phyloP scores from a whole-genome alignment of 768 basidiomycete genomes.

The Daedaleopsis sinensis region DNA sequence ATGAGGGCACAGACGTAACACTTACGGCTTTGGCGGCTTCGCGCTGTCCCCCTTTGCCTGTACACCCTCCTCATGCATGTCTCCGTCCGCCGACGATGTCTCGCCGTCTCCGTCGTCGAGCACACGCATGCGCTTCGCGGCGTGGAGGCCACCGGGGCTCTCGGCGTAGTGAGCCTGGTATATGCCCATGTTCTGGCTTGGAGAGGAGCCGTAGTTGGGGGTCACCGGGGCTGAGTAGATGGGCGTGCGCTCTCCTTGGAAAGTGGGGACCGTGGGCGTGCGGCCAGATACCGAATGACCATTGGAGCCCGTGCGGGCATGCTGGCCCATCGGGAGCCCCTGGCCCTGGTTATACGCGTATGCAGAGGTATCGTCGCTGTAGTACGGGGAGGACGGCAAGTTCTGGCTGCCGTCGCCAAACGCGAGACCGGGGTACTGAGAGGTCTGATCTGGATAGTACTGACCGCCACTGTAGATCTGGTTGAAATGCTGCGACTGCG shows the following conservation, averaged over 20 bases:
- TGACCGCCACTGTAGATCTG: neutral
- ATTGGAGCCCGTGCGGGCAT: constrained; percentile 7
- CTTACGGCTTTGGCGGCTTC: constrained; percentile 24
- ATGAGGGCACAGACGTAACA: constrained; percentile 1
- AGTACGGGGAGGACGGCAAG: constrained; percentile 20
- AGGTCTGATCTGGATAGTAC: neutral
- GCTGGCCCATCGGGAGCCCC: constrained; percentile 5
- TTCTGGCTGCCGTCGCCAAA: constrained; percentile 5
- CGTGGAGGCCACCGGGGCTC: constrained; percentile 11
- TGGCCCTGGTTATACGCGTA: constrained; percentile 11
- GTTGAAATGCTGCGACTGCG: constrained; percentile 1
- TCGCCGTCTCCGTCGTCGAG: constrained; percentile 21
- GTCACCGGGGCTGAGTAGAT: constrained; percentile 12
- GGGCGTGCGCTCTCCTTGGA: constrained; percentile 14
- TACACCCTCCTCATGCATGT: constrained; percentile 12
- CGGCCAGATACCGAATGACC: neutral
- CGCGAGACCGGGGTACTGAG: neutral
- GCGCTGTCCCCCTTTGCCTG: constrained; percentile 16
- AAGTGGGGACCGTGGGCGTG: constrained; percentile 17
- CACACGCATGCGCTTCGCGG: constrained; percentile 22
- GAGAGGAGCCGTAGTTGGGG: constrained; percentile 6
- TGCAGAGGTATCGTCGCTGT: constrained; percentile 7
- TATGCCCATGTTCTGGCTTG: constrained; percentile 4
- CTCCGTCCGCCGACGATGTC: constrained; percentile 13
- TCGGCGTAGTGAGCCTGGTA: constrained; percentile 15